These are phyloP conservation scores for Apocynum venetum DNA, from an alignment of 257 asterid species.

Conservation along the genomic window DNA sequence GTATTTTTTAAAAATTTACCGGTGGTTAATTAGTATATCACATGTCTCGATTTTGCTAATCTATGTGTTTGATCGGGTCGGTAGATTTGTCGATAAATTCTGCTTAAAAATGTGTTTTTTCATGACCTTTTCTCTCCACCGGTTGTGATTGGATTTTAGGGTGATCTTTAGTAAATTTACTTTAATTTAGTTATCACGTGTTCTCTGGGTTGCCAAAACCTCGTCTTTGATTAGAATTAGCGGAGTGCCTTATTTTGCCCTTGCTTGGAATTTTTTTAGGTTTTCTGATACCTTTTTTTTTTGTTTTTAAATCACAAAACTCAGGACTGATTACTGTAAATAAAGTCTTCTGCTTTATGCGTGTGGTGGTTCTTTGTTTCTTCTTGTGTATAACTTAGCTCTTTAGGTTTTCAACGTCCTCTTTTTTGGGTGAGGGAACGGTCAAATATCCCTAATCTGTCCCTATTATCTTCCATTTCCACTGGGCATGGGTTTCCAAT, in stretches of 20 bases:
- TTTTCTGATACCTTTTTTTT: background rate
- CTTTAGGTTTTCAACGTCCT: background rate
- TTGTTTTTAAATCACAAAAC: background rate
- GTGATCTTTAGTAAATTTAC: constrained; percentile 27
- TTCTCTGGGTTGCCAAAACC: constrained; percentile 1
- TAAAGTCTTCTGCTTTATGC: constrained; percentile 39
- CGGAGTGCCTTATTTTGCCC: constrained; percentile 13
- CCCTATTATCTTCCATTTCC: background rate
- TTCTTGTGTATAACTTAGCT: background rate
- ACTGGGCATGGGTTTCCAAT: background rate
- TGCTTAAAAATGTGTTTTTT: constrained; percentile 10
- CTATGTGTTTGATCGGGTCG: constrained; percentile 10
- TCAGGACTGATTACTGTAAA: constrained; percentile 11
- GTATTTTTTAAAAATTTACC: background rate
- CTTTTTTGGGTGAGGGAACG: background rate
- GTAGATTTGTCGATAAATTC: constrained; percentile 17
- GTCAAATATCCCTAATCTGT: background rate
- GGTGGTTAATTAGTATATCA: background rate
- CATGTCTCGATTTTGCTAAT: background rate
- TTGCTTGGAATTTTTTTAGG: background rate
- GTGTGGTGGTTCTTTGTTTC: background rate
- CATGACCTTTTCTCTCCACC: background rate
- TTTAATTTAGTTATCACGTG: constrained; percentile 24
- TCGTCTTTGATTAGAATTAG: constrained; percentile 28
- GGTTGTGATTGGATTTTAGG: constrained; percentile 15